phyloP scores from a whole-genome alignment of 345 rosid species.

The Melaleuca quinquenervia region DNA sequence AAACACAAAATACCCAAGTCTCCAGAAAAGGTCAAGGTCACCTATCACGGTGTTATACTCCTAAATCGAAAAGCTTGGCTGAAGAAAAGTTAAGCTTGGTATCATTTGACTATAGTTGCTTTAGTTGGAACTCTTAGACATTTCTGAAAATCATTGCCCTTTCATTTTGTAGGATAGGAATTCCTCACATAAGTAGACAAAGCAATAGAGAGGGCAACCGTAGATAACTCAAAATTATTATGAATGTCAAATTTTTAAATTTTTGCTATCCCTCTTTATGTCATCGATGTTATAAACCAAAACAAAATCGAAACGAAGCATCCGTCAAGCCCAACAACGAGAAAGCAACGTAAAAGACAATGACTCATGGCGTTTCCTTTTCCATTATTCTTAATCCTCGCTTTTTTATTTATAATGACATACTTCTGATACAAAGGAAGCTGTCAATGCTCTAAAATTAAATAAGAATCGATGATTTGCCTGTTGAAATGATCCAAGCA shows the following conservation, averaged over 20 bases:
- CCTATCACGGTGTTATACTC: too few relatives aligned
- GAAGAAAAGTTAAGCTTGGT: too few relatives aligned
- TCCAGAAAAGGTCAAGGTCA: too few relatives aligned
- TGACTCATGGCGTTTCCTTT: neutral
- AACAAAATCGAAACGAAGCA: neutral
- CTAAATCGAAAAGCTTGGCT: too few relatives aligned
- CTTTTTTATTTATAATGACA: neutral
- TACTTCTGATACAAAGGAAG: neutral
- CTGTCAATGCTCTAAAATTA: neutral
- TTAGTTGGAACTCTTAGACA: too few relatives aligned
- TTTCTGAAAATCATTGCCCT: too few relatives aligned
- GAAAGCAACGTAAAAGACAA: neutral
- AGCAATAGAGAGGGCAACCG: too few relatives aligned
- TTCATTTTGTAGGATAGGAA: too few relatives aligned
- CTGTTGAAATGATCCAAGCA: neutral
- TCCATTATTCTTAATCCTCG: neutral
- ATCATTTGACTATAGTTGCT: too few relatives aligned
- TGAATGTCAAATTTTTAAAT: neutral
- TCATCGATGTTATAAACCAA: neutral
- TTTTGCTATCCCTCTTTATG: neutral
- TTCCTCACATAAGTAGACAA: too few relatives aligned
- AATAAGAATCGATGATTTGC: neutral
- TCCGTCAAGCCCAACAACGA: neutral
- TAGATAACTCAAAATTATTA: too few relatives aligned
- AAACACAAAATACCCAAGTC: too few relatives aligned